phyloP scores from a whole-genome alignment of 148 eudicot species.

The Diospyros kaki region DNA sequence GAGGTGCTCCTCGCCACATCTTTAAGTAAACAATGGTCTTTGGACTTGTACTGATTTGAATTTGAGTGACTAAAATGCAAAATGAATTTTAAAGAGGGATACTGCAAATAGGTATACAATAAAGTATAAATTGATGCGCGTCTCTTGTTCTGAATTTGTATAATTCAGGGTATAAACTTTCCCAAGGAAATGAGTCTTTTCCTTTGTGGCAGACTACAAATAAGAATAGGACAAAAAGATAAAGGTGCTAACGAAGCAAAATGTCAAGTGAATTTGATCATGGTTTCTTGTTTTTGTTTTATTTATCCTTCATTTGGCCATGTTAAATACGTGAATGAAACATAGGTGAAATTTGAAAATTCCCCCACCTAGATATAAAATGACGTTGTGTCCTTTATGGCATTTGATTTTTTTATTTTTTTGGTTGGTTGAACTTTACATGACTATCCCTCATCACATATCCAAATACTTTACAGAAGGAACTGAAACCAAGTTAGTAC shows the following conservation, averaged over 20 bases:
- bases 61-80: neutral
- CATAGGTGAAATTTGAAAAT: too few species aligned
- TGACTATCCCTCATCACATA: neutral
- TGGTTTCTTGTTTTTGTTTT: neutral
- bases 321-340: too few species aligned
- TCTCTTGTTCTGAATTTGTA: neutral
- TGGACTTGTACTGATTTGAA: neutral
- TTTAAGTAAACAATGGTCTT: neutral
- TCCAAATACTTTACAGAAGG: too few species aligned
- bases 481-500: too few species aligned
- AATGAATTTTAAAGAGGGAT: neutral
- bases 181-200: neutral
- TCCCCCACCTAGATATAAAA: too few species aligned
- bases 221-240: neutral
- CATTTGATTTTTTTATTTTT: neutral
- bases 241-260: neutral
- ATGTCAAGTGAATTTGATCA: neutral
- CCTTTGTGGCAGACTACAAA: neutral
- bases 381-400: too few species aligned
- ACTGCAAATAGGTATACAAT: neutral
- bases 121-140: neutral
- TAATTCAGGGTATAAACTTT: neutral
- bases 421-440: neutral
- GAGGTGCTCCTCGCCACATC: neutral
- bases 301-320: too few species aligned